Evolutionary conservation across 2,329 filamentous ascomycete genomes (phyloP).

Genomic region (Colletotrichum viniferum): DNA sequence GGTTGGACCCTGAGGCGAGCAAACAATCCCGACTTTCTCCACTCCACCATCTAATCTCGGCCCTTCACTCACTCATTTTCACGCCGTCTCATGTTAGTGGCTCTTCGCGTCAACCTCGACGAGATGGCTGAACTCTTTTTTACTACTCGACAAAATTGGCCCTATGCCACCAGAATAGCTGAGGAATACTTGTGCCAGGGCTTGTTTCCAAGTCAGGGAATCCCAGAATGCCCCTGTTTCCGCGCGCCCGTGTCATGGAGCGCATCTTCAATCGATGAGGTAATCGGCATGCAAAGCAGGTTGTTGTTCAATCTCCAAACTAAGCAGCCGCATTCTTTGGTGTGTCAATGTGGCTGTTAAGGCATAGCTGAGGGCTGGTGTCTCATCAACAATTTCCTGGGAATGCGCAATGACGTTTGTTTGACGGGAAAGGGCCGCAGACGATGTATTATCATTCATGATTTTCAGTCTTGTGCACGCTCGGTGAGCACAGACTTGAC

Average conservation of each 20-base stretch:
- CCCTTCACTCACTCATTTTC: neutral
- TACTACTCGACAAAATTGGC: neutral
- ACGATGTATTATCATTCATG: neutral
- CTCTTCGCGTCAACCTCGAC: neutral
- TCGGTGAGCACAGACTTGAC: neutral
- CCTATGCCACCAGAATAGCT: neutral
- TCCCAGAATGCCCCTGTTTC: neutral
- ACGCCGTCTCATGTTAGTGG: slow-evolving; percentile 15
- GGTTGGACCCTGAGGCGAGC: slow-evolving; percentile 12
- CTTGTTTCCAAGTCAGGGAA: neutral
- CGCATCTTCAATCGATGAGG: neutral
- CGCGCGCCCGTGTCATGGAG: neutral
- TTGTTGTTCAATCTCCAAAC: neutral
- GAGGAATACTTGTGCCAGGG: neutral
- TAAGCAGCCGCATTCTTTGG: neutral
- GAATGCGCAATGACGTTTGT: neutral
- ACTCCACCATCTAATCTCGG: neutral
- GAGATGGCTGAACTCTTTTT: slow-evolving; percentile 3
- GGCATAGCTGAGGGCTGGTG: neutral
- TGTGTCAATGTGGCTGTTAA: neutral
- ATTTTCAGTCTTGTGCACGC: neutral
- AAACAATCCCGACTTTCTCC: neutral
- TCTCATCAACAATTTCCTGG: neutral
- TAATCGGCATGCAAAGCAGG: neutral
- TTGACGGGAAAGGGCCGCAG: neutral